Percentiles rank a stretch among this genome's conserved stretches.
These are phyloP conservation scores for Rubus idaeus DNA, from an alignment of 306 rosid species.

Conservation along the genomic window DNA sequence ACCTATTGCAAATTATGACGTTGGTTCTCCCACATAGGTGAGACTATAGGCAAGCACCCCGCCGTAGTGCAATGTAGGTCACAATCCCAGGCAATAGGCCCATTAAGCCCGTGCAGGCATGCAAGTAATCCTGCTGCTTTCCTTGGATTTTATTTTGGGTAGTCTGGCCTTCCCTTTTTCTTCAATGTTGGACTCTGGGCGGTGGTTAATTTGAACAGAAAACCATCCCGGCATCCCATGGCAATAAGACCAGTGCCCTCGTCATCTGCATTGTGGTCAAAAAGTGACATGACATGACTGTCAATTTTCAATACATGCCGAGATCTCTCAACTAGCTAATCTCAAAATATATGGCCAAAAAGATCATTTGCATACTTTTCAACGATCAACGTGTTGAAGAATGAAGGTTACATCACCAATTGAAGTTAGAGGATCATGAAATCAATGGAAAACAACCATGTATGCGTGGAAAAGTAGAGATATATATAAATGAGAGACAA, in stretches of 20 bases:
- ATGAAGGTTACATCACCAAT: too few species aligned
- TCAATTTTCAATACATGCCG: not conserved
- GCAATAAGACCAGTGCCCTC: not conserved
- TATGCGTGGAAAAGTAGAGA: too few species aligned
- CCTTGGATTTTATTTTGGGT: not conserved
- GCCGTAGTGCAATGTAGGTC: slow-evolving; percentile 15
- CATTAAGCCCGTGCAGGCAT: slow-evolving; percentile 30
- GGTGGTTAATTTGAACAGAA: not conserved
- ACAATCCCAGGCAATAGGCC: slow-evolving; percentile 23
- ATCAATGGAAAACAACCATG: too few species aligned
- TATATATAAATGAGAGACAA: too few species aligned
- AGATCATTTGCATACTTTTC: not conserved
- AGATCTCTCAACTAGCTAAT: not conserved
- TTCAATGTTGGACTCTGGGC: not conserved
- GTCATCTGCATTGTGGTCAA: not conserved
- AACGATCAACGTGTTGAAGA: not conserved
- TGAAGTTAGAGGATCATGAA: too few species aligned
- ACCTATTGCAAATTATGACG: slow-evolving; percentile 31
- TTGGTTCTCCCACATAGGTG: slow-evolving; percentile 33
- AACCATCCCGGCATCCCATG: not conserved
- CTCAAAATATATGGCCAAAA: not conserved
- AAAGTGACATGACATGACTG: not conserved
- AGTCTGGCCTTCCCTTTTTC: too few species aligned
- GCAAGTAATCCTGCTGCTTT: rapidly evolving
- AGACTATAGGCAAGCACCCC: slow-evolving; percentile 24